Evolutionary conservation across 2,329 filamentous ascomycete genomes (phyloP), one percentile per base, ranked within the genome.

Genomic region (Colletotrichum truncatum): DNA sequence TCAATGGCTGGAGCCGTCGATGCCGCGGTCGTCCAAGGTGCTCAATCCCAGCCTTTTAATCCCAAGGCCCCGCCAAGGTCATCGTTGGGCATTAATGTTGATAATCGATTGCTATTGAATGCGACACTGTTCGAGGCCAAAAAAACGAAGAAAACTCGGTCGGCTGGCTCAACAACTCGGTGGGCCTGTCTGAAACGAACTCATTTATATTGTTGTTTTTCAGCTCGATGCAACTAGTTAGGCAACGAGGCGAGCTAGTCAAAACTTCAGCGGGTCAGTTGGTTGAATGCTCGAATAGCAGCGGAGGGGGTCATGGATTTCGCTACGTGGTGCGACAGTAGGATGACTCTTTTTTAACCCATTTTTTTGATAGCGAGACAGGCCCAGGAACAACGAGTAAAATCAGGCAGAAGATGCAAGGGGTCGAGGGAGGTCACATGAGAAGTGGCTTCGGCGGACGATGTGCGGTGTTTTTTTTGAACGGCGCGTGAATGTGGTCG

Each of bases 271-370:
- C 14, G 3, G 10, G 9, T 0, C 7, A 11, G 4, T n/a, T n/a
- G n/a, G n/a, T n/a, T n/a, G n/a, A n/a, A 63, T n/a, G 25, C 36
- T 14, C 64, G 58, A 6, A 38, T 63, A 21, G 41, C 52, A 21
- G 41, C 52, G 2, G 10, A 39, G 6, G 57, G 51, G 7, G 3
- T 11, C 6, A 63, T 26, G 4, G 51, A 34, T 4, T 26, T 63
- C 10, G 41, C 51, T 16, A 32, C 51, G 26, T 63, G 59, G 51
- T 26, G 8, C 14, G 59, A 56, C 9, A 28, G 38, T 16, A 32
- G 57, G 25, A 43, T 43, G 34, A 32, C 30, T 16, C 21, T 54
- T 32, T 54, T 32, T 63, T 51, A 18, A 56, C 49, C n/a, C 59
- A 51, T 16, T 21, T n/a, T n/a, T n/a, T 36, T 10, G 39, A 55